Base-by-base conservation (phyloP, 306 rosid genomes). In the Malus asiatica region DNA sequence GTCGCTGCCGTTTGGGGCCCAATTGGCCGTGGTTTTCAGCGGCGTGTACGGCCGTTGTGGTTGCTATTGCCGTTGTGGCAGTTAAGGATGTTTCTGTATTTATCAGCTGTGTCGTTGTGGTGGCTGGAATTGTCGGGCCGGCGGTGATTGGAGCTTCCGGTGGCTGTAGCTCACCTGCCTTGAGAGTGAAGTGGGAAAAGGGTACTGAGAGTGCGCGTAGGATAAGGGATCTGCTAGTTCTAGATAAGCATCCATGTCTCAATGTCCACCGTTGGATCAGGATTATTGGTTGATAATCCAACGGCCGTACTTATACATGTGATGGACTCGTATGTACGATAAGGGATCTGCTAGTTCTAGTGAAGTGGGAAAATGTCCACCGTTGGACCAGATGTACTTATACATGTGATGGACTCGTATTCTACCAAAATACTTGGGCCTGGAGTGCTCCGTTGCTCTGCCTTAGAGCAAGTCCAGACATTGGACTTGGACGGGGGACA, bases 1-100 rank as follows among this genome's bases (percentile, higher is more conserved):
- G 87, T 27, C 96, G 91, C 44, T 88, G 96, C 22, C 93, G 88
- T 66, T 90, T 78, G 11, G 83, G 84, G 78, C 89, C 87, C 68
- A 78, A 51, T 73, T 42, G 77, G 64, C 64, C 64, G 27, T 59
- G 64, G 53, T 22, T 32, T 19, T 84, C 87, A 1, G 61, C 10
- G 29, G 27, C 22, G 9, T 82, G 79, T 3, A 66, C 83, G n/a
- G 73, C n/a, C n/a, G 82, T 71, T 66, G 83, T 61, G 1, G 46
- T 75, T 23, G 75, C 25, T 10, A 29, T 72, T 15, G 74, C 15
- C 10, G 64, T 51, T 20, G 62, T 3, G 35, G 57, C 20, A 3
- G 79, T 11, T 18, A 62, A 1, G 9, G 76, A 15, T 2, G 80
- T 15, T 11, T 71, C 20, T n/a, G 73, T 25, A 62, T 29, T 29